Evolutionary conservation across 176 grass and related monocot species (phyloP), one percentile per base, ranked within the genome.

Genomic region (Dactylis glomerata): DNA sequence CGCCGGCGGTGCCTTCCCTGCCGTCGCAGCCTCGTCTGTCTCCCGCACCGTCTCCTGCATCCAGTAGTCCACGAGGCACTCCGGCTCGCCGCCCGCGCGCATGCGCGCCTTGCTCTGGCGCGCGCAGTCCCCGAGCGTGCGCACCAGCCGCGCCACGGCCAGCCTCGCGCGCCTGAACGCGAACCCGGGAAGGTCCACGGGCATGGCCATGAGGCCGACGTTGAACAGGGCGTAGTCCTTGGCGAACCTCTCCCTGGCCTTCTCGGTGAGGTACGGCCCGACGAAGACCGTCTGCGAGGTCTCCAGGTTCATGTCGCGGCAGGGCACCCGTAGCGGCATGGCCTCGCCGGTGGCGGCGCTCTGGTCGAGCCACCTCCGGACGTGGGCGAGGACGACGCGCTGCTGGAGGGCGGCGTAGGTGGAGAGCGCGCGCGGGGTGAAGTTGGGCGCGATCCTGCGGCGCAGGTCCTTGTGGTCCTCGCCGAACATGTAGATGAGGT

Each of bases 251-350:
- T 84, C 57, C 73, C 95, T 67, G 16, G 89, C 90, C 46, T 85
- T 80, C 5, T 15, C 0, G 13, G 41, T 59, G 0, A 97, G 92
- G 82, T 97, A 97, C 12, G 92, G 91, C 17, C 95, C 95, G 0
- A 14, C 92, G 75, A 97, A 97, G 58, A 93, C 95, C 23, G 87
- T 93, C 82, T 97, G 95, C 80, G 95, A 97, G 15, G 92, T 97
- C 85, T 97, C 91, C 0, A 97, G 91, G 78, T 97, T 97, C 89
- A 97, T 91, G 82, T 95, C 91, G 59, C 92, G 92, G 90, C 89
- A 97, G 5, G 82, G 91, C 8, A 95, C 81, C 5, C 95, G 87
- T 8, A 97, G 77, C 52, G 88, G 68, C 26, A 88, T 67, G 10
- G 88, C 77, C 33, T 41, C 34, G 5, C 11, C 50, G 22, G 5